phyloP scores from a whole-genome alignment of 331 rosid genomes.

The Prunus yedoensis region DNA sequence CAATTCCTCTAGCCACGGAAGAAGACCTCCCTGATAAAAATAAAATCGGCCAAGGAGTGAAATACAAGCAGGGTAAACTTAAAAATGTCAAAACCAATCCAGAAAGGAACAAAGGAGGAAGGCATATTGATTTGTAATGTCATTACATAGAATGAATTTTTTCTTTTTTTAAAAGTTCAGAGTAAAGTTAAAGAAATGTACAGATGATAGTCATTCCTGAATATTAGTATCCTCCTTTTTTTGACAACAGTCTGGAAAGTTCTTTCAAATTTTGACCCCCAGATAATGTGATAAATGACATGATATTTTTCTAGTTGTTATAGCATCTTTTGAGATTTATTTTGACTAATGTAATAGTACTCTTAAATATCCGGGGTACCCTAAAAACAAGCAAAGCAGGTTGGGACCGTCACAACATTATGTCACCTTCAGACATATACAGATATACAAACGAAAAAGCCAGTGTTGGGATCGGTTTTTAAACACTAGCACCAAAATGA shows the following conservation, averaged over 20 bases:
- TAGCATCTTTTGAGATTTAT: no score
- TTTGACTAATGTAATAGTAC: no score
- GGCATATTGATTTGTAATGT: no score
- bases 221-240: not conserved
- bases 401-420: not conserved
- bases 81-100: no score
- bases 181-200: not conserved
- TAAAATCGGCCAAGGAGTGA: not conserved
- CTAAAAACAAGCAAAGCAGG: not conserved
- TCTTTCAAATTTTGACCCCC: not conserved
- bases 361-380: not conserved
- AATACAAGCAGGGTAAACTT: not conserved
- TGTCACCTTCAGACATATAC: not conserved
- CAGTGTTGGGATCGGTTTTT: not conserved
- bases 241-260: no score
- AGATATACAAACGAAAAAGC: not conserved
- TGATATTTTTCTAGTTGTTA: not conserved
- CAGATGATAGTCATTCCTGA: not conserved
- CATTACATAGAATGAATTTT: no score
- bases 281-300: not conserved
- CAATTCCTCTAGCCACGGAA: conserved; percentile 31
- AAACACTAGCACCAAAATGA: not conserved
- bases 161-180: no score
- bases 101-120: no score
- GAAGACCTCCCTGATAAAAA: conserved; percentile 47